phyloP scores from a whole-genome alignment of 139 green algal genomes.

The Gonium pectorale region DNA sequence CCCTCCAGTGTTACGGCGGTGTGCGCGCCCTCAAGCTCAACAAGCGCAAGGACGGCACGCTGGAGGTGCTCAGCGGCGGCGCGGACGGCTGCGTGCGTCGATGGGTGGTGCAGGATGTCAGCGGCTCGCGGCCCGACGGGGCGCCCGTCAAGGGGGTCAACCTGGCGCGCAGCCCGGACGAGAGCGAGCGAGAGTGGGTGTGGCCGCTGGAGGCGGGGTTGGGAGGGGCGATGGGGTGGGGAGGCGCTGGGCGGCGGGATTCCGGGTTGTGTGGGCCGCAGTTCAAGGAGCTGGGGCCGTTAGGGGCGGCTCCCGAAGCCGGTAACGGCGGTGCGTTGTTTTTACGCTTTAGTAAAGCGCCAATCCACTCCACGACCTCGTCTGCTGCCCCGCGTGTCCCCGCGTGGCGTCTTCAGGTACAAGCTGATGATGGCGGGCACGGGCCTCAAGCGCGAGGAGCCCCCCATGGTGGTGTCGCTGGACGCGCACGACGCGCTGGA shows the following conservation, averaged over 20 bases:
- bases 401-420: too few species aligned
- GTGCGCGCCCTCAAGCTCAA: slow-evolving; percentile 52
- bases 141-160: slow-evolving; percentile 36
- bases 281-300: too few species aligned
- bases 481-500: slow-evolving; percentile 47
- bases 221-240: not conserved
- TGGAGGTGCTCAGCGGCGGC: slow-evolving; percentile 50
- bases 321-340: too few species aligned
- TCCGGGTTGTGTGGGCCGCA: too few species aligned
- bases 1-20: not conserved
- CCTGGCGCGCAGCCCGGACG: too few species aligned
- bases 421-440: slow-evolving; percentile 9
- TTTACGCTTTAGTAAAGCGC: too few species aligned
- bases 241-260: not conserved
- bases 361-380: too few species aligned
- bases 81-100: slow-evolving; percentile 53
- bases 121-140: slow-evolving; percentile 43
- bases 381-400: too few species aligned
- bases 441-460: slow-evolving; percentile 13
- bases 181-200: not conserved
- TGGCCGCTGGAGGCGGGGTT: not conserved
- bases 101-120: slow-evolving; percentile 44
- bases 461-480: slow-evolving; percentile 49
- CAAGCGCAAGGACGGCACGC: not conserved
- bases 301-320: too few species aligned